Percentiles rank a stretch among this genome's conserved stretches.
These are phyloP conservation scores for Catenaria anguillulae DNA, from an alignment of 371 early-diverging fungal species.

Conservation along the genomic window DNA sequence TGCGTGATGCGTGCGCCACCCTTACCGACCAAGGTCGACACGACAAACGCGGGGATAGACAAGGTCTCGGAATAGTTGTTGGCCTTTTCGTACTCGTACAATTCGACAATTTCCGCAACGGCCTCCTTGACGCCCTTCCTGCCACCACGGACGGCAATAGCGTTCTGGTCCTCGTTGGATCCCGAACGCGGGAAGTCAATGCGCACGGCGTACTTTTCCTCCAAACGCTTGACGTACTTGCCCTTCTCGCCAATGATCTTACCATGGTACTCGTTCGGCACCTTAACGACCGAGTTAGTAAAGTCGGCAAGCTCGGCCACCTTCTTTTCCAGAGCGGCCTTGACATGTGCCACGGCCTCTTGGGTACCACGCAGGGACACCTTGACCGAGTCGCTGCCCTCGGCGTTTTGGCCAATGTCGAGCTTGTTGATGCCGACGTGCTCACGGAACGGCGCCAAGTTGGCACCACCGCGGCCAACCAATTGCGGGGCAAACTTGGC, in stretches of 20 bases:
- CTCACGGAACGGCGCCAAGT: conserved; percentile 60
- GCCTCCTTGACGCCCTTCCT: not conserved
- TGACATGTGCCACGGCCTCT: conserved; percentile 56
- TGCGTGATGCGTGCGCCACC: conserved; percentile 34
- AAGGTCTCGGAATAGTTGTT: not conserved
- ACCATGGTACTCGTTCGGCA: conserved; percentile 50
- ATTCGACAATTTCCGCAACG: not conserved
- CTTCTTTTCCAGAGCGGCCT: conserved; percentile 47
- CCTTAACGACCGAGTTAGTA: conserved; percentile 39
- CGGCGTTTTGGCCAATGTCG: conserved; percentile 47
- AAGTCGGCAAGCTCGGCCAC: conserved; percentile 61
- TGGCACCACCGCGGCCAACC: conserved; percentile 75
- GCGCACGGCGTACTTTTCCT: conserved; percentile 61
- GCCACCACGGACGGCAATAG: conserved; percentile 27
- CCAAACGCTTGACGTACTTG: conserved; percentile 57
- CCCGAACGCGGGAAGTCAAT: conserved; percentile 50
- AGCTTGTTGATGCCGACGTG: conserved; percentile 54
- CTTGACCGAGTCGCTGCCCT: conserved; percentile 21
- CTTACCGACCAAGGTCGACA: conserved; percentile 43
- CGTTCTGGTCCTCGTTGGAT: conserved; percentile 28
- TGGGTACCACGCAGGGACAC: conserved; percentile 67
- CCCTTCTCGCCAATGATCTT: conserved; percentile 62
- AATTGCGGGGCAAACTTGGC: conserved; percentile 54
- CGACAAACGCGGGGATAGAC: conserved; percentile 22
- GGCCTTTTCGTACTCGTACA: not conserved